Evolutionary conservation across 2,329 filamentous ascomycete species (phyloP).

Genomic region (Clarireedia homoeocarpa): DNA sequence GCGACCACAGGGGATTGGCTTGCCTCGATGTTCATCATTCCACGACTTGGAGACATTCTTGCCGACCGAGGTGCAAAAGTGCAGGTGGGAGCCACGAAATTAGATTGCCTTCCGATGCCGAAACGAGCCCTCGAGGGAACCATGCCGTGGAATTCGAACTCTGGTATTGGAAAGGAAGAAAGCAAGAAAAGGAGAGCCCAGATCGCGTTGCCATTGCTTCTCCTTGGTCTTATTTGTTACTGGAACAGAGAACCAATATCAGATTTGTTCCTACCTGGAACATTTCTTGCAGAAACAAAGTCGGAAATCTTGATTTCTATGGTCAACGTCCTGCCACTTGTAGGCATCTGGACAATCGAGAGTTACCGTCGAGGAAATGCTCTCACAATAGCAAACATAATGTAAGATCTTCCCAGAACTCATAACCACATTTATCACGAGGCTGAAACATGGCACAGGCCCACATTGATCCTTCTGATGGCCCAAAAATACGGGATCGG

Average conservation of each 20-base stretch:
- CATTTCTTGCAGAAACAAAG: not conserved
- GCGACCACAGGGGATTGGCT: constrained; percentile 12
- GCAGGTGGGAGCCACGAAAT: constrained; percentile 19
- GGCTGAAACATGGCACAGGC: constrained; percentile 8
- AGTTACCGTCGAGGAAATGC: constrained; percentile 22
- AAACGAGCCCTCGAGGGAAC: constrained; percentile 17
- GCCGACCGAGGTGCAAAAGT: constrained; percentile 16
- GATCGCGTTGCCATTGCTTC: not conserved
- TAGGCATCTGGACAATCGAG: constrained; percentile 24
- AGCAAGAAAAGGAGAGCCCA: constrained; percentile 1
- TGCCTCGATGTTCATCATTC: constrained; percentile 15
- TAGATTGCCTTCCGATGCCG: constrained; percentile 28
- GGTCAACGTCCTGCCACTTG: constrained; percentile 9
- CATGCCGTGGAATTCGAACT: constrained; percentile 20
- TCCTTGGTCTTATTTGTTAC: not conserved
- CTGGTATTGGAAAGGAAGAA: constrained; percentile 4
- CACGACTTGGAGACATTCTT: constrained; percentile 17
- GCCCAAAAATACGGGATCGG: constrained; percentile 28
- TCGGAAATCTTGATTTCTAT: not conserved
- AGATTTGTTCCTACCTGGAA: not conserved
- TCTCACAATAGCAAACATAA: constrained; percentile 12
- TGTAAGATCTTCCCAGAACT: constrained; percentile 11
- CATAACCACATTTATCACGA: constrained; percentile 23
- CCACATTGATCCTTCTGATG: not conserved
- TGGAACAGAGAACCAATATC: not conserved